Evolutionary conservation across 208 protist genomes (phyloP), one percentile per base, ranked within the genome.

Genomic region (Wallacemonas sp.): DNA sequence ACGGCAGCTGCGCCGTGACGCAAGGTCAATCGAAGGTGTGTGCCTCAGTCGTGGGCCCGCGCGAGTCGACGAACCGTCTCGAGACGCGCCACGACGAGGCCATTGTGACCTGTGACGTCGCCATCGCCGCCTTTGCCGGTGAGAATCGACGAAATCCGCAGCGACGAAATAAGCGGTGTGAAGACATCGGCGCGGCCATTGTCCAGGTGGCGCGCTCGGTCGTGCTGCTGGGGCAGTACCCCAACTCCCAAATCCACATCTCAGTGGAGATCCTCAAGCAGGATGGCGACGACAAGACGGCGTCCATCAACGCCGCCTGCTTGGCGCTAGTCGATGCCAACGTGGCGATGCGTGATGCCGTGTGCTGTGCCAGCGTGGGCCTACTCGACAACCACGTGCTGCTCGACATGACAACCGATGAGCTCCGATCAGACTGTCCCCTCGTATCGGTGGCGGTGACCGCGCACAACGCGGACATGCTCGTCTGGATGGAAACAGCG

Each of bases 191-290:
- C 27, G 71, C 84, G 11, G 72, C 86, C 1, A 81, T 96, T 21
- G 67, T 88, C 24, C 81, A 92, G 33, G 87, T 94, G 16, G 76
- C 76, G 32, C 83, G 87, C 23, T 93, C 87, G 44, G 65, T 92
- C 19, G 77, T 96, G 9, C 57, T 96, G 4, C 73, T 90, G n/a
- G 56, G 71, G 9, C 87, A 96, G 63, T 96, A 96, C 62, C 87
- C 90, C 19, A 83, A 82, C 64, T 94, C 90, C n/a, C 83, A 93
- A 44, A 94, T 96, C 41, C 84, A 94, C 80, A 76, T 96, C 32
- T 83, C 73, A 54, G 65, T 96, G 2, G 88, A 95, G 46, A 76
- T 96, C 2, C 74, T 96, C 16, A 79, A 79, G 54, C 75, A 86
- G 27, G 88, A 96, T 67, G 91, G 88, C 2, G 90, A 74, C 48